Evolutionary conservation across 2,329 filamentous ascomycete species (phyloP).

Genomic region (Pseudophaeomoniella oleicola): DNA sequence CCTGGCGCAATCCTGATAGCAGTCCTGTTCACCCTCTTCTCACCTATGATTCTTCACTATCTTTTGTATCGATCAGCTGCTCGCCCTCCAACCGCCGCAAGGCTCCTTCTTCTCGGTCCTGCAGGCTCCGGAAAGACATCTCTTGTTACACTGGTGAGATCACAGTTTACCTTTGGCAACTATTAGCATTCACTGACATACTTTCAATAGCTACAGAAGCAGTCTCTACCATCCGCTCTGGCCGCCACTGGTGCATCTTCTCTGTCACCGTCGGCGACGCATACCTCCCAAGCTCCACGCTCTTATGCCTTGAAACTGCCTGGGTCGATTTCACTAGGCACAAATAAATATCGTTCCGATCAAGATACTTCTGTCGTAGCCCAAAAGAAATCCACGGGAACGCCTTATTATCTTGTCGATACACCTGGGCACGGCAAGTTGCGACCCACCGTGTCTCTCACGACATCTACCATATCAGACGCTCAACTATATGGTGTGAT

Average conservation of each 20-base stretch:
- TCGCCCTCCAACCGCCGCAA: constrained; percentile 52
- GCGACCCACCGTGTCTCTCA: constrained; percentile 50
- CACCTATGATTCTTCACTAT: constrained; percentile 65
- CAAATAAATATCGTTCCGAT: constrained; percentile 49
- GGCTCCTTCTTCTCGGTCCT: constrained; percentile 68
- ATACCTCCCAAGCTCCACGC: constrained; percentile 48
- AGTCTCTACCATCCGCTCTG: constrained; percentile 1
- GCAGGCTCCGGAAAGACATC: constrained; percentile 77
- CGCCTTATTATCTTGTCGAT: constrained; percentile 38
- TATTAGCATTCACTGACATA: too few relatives aligned
- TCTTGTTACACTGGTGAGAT: constrained; percentile 58
- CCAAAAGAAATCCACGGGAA: constrained; percentile 16
- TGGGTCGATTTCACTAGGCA: constrained; percentile 34
- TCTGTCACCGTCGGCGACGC: constrained; percentile 32
- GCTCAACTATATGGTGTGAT: constrained; percentile 48
- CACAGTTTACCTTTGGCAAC: background rate
- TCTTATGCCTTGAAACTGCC: constrained; percentile 43
- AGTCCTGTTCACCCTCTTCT: constrained; percentile 51
- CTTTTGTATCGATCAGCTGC: constrained; percentile 54
- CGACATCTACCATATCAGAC: constrained; percentile 20
- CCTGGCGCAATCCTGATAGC: constrained; percentile 46
- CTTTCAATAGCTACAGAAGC: constrained; percentile 2
- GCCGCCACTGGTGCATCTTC: constrained; percentile 10
- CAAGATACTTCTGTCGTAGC: constrained; percentile 53
- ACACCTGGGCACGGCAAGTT: constrained; percentile 95